Evolutionary conservation across 2,329 filamentous ascomycete genomes (phyloP).

Genomic region (Pezicula neosporulosa): DNA sequence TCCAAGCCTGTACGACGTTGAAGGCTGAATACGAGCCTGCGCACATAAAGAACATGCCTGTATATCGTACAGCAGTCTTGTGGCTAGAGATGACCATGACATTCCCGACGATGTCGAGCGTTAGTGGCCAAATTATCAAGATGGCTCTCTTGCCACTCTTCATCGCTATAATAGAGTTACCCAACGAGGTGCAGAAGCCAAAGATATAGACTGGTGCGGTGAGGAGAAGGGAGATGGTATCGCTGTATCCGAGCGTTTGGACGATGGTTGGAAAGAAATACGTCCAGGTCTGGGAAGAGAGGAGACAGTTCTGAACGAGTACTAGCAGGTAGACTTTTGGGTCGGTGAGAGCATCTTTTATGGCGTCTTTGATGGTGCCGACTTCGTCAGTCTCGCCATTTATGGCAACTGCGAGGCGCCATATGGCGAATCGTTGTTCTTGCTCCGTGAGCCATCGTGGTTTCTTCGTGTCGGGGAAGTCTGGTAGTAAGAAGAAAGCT

Average conservation of each 20-base stretch:
- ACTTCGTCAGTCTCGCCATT: constrained; percentile 60
- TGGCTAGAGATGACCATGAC: constrained; percentile 28
- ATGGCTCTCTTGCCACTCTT: constrained; percentile 33
- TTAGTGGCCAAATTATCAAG: constrained; percentile 48
- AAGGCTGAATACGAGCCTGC: constrained; percentile 10
- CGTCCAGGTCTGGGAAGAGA: constrained; percentile 9
- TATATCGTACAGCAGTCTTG: constrained; percentile 17
- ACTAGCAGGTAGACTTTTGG: constrained; percentile 41
- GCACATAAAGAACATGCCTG: constrained; percentile 12
- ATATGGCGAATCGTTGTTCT: constrained; percentile 40
- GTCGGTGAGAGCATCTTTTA: constrained; percentile 29
- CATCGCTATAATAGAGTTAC: constrained; percentile 33
- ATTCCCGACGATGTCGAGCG: constrained; percentile 30
- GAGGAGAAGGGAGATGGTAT: constrained; percentile 13
- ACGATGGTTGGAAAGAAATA: constrained; percentile 28
- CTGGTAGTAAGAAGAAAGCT: constrained; percentile 3
- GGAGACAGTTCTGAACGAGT: background rate
- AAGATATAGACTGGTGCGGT: constrained; percentile 19
- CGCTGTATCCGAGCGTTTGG: constrained; percentile 12
- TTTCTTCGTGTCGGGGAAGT: constrained; percentile 21
- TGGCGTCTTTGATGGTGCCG: constrained; percentile 41
- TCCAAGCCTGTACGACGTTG: constrained; percentile 12
- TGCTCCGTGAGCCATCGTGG: constrained; percentile 35
- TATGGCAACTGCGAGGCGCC: constrained; percentile 55
- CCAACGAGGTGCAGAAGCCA: constrained; percentile 33